Evolutionary conservation across 768 basidiomycete species (phyloP).

Genomic region (Clitopilus hobsonii): DNA sequence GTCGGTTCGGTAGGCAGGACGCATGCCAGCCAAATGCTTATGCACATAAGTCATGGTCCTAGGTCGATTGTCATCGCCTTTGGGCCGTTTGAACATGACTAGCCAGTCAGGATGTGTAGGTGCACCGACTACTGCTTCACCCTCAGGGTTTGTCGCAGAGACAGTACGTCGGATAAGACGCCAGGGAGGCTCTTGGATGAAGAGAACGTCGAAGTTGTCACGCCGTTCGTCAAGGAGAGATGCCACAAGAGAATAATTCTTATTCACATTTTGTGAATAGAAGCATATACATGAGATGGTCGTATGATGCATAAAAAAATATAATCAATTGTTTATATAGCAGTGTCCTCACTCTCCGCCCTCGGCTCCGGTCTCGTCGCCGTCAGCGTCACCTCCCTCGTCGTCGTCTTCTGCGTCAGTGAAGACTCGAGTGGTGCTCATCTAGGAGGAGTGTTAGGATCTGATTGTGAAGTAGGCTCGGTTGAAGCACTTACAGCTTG

Average conservation of each 20-base stretch:
- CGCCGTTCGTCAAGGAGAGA: not conserved
- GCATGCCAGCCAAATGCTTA: no score
- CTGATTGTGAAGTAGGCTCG: no score
- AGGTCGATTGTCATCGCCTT: not conserved
- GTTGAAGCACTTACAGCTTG: no score
- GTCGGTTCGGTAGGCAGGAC: no score
- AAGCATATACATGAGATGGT: not conserved
- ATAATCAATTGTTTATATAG: no score
- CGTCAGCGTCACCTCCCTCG: no score
- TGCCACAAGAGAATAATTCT: not conserved
- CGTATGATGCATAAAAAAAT: not conserved
- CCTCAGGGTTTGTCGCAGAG: not conserved
- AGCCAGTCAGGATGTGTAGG: not conserved
- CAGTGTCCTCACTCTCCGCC: no score
- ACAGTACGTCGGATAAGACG: not conserved
- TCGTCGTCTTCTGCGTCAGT: no score
- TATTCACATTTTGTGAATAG: not conserved
- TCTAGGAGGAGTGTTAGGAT: no score
- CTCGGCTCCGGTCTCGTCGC: no score
- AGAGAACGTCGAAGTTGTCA: not conserved
- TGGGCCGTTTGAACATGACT: not conserved
- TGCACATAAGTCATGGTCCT: not conserved
- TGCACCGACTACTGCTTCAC: not conserved
- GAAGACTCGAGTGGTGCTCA: no score
- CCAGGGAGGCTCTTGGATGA: not conserved